Evolutionary conservation across 2,329 filamentous ascomycete species (phyloP), one percentile per base, ranked within the genome.

Genomic region (Colletotrichum musae): DNA sequence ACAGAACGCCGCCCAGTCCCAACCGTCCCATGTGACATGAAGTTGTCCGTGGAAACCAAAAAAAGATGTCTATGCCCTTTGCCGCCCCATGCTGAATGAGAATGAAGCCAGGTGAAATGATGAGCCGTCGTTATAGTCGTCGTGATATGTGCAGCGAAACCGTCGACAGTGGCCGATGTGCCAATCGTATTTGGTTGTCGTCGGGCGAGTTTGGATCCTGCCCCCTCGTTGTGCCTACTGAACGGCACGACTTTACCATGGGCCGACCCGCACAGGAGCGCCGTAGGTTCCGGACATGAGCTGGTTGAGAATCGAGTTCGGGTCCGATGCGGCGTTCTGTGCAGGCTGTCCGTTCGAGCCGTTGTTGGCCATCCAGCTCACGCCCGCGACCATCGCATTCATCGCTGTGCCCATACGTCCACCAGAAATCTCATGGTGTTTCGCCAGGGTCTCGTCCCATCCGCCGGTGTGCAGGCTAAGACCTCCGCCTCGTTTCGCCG

Each of bases 381-480:
- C 85, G 71, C 91, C 92, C 45, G 86, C 86, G 16, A 89, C 87
- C 80, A 98, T 88, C 76, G 94, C 92, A 62, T 91, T 89, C 71
- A 97, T 90, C 43, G 95, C 96, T 51, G 90, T 88, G 71, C 91
- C 90, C 80, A 99, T 87, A 75, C 93, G 93, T 28, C 94, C 94
- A 50, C 92, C 92, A 5, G 94, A 95, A 73, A 92, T 90, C 73
- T 96, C 91, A 77, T 98, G 95, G 82, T 99, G 96, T 77, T 94
- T 94, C 28, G 90, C 85, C 52, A 99, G 84, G 74, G 91, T 93
- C 79, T 96, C 91, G 75, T 98, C 95, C 96, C 96, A 99, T 68
- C 93, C 93, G 61, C 93, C 94, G 54, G 94, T 93, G 76, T 97
- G 93, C 72, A 99, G 78, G 73, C 94, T 91, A 75, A 98, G 96